Evolutionary conservation across 495 filamentous ascomycete species (phyloP).

Genomic region (Achaetomiella virescens): DNA sequence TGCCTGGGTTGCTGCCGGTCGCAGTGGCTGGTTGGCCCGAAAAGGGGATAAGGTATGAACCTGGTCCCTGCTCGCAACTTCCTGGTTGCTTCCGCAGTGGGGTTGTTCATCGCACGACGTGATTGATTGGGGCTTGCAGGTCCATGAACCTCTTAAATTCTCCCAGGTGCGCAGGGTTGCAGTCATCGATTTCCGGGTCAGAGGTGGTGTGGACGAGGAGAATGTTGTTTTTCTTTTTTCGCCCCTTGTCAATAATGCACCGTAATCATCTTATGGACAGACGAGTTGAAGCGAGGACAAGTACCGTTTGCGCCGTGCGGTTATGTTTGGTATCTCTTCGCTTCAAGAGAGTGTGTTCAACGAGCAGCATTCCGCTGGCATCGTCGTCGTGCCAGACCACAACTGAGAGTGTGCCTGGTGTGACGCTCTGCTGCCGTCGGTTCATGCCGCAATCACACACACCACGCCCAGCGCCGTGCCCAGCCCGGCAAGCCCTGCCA

Average conservation of each 20-base stretch:
- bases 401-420: too few relatives aligned
- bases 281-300: too few relatives aligned
- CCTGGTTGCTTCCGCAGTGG: slow-evolving; percentile 18
- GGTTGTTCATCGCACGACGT: slow-evolving; percentile 17
- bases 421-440: too few relatives aligned
- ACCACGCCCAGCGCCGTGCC: too few relatives aligned
- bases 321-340: too few relatives aligned
- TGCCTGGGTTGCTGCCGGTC: neutral
- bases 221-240: too few relatives aligned
- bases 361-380: too few relatives aligned
- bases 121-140: slow-evolving; percentile 10
- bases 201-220: neutral
- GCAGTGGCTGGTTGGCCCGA: slow-evolving; percentile 9
- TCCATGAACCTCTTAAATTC: slow-evolving; percentile 16
- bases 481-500: neutral
- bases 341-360: too few relatives aligned
- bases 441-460: too few relatives aligned
- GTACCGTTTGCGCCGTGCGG: too few relatives aligned
- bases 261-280: neutral
- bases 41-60: slow-evolving; percentile 9
- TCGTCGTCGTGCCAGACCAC: too few relatives aligned
- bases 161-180: slow-evolving; percentile 5
- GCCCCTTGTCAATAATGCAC: neutral
- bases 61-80: slow-evolving; percentile 22
- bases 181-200: neutral